Conservation (phyloP, 208 protist species). For the Phytomonas sp. region DNA sequence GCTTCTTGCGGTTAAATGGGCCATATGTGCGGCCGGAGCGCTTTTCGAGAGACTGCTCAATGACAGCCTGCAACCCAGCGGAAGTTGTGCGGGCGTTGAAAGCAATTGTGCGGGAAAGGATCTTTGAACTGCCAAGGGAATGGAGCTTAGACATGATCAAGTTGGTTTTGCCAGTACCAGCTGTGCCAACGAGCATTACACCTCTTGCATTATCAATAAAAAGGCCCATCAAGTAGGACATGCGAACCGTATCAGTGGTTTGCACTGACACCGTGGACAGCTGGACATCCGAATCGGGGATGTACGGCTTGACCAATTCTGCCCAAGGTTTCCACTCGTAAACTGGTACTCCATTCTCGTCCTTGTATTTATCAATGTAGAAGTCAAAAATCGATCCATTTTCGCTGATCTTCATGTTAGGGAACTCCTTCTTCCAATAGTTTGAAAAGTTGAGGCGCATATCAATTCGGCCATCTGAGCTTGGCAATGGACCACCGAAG, state of each 20-base stretch:
- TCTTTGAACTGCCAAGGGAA: conserved; percentile 87
- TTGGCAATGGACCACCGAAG: conserved; percentile 93
- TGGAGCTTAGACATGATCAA: conserved; percentile 95
- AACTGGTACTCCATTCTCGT: conserved; percentile 55
- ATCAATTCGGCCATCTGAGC: conserved; percentile 91
- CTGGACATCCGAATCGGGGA: conserved; percentile 73
- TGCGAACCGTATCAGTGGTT: conserved; percentile 93
- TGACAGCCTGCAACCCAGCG: conserved; percentile 88
- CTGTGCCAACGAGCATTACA: conserved; percentile 95
- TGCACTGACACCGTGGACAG: conserved; percentile 91
- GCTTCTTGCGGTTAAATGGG: conserved; percentile 94
- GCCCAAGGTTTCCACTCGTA: conserved; percentile 92
- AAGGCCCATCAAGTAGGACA: conserved; percentile 92
- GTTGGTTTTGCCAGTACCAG: conserved; percentile 97
- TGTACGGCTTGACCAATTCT: conserved; percentile 90
- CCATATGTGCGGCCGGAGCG: conserved; percentile 93
- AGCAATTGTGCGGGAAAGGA: conserved; percentile 90
- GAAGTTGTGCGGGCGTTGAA: conserved; percentile 96
- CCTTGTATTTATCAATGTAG: conserved; percentile 90
- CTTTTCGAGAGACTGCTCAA: conserved; percentile 96
- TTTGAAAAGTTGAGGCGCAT: conserved; percentile 93
- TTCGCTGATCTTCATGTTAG: conserved; percentile 89
- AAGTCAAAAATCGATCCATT: conserved; percentile 93
- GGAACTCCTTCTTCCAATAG: conserved; percentile 93
- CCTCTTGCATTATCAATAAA: conserved; percentile 91